These are phyloP conservation scores for Sungouiella thailandica DNA, from an alignment of 805 yeast species.

Conservation along the genomic window DNA sequence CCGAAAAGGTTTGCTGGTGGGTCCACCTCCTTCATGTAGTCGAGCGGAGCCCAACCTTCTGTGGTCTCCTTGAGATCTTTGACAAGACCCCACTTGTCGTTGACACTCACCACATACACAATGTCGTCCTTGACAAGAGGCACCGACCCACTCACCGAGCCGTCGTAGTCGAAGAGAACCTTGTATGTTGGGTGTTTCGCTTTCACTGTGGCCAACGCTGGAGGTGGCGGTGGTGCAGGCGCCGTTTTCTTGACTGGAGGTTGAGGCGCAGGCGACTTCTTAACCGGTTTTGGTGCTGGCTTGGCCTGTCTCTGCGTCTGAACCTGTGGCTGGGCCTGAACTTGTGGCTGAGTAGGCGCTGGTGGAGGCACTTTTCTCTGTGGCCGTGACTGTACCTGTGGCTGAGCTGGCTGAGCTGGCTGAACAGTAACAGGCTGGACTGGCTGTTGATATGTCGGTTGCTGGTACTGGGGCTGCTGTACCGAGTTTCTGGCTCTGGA, in stretches of 20 bases:
- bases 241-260: slow-evolving; percentile 51
- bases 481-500: no score
- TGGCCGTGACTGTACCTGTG: neutral
- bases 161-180: slow-evolving; percentile 86
- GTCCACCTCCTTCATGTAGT: slow-evolving; percentile 66
- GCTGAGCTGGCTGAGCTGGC: neutral
- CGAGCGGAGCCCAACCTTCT: slow-evolving; percentile 98
- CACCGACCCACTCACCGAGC: slow-evolving; percentile 76
- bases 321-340: slow-evolving; percentile 9
- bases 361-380: slow-evolving; percentile 3
- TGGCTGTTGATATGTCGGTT: slow-evolving; percentile 8
- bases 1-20: slow-evolving; percentile 37
- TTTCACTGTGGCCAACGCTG: slow-evolving; percentile 49
- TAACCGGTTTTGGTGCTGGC: slow-evolving; percentile 21
- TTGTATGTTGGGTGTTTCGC: slow-evolving; percentile 74
- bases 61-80: slow-evolving; percentile 65
- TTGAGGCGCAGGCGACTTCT: slow-evolving; percentile 45
- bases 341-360: slow-evolving; percentile 2
- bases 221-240: slow-evolving; percentile 54
- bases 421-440: neutral
- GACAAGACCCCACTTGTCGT: slow-evolving; percentile 94
- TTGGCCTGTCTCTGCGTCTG: neutral
- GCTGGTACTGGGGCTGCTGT: slow-evolving; percentile 5
- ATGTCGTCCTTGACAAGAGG: slow-evolving; percentile 75
- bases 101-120: slow-evolving; percentile 65